phyloP scores from a whole-genome alignment of 2,329 filamentous ascomycete species.

The Epichloe elymi region DNA sequence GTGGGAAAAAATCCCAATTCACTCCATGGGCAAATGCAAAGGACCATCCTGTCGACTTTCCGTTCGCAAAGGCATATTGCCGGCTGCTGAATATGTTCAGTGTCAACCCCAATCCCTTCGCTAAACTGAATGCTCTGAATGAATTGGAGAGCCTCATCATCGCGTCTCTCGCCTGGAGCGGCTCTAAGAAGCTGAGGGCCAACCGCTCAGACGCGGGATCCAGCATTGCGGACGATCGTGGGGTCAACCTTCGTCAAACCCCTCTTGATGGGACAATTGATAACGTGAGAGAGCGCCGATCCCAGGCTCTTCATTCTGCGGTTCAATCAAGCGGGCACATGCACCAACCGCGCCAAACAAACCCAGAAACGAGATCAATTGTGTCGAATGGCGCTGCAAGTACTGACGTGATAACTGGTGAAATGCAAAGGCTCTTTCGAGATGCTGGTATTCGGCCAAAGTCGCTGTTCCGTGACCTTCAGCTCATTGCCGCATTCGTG shows the following conservation, averaged over 20 bases:
- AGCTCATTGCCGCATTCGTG: conserved; percentile 58
- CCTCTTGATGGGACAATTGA: conserved; percentile 55
- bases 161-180: conserved; percentile 44
- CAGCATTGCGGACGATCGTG: conserved; percentile 21
- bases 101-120: conserved; percentile 74
- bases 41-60: conserved; percentile 42
- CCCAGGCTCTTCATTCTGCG: conserved; percentile 30
- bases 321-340: conserved; percentile 18
- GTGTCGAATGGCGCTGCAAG: conserved; percentile 37
- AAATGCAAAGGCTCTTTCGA: conserved; percentile 54
- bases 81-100: conserved; percentile 75
- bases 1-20: conserved; percentile 1
- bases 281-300: conserved; percentile 55
- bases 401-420: conserved; percentile 51
- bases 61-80: conserved; percentile 68
- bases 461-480: conserved; percentile 68
- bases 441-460: conserved; percentile 59
- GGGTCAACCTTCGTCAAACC: conserved; percentile 23
- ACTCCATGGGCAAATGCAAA: not conserved
- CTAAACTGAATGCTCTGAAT: conserved; percentile 70
- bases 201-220: conserved; percentile 24
- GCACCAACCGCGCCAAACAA: conserved; percentile 26
- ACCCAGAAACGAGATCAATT: conserved; percentile 34
- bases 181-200: conserved; percentile 21
- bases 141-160: conserved; percentile 75